These are phyloP conservation scores for Fusarium illudens DNA, from an alignment of 2,329 filamentous ascomycete genomes.

Conservation along the genomic window DNA sequence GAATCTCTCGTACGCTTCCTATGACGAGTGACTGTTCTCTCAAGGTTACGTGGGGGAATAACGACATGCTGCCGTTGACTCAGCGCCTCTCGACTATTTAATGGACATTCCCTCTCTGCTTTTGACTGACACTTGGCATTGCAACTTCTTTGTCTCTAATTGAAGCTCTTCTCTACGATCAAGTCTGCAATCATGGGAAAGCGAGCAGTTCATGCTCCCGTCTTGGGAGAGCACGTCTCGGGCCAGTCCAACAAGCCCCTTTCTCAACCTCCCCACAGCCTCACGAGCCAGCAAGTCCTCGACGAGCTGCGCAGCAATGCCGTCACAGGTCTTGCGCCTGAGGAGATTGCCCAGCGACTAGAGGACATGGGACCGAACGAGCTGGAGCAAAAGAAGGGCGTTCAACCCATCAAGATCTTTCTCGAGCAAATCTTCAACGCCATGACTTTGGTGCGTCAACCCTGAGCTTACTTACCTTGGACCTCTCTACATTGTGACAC, in stretches of 20 bases:
- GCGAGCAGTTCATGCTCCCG: not conserved
- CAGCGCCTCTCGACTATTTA: not conserved
- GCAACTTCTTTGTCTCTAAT: not conserved
- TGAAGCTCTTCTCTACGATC: constrained; percentile 45
- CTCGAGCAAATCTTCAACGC: constrained; percentile 66
- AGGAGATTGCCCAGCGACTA: constrained; percentile 59
- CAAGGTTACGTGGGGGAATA: not conserved
- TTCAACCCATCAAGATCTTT: constrained; percentile 66
- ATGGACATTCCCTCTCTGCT: not conserved
- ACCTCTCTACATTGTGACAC: not conserved
- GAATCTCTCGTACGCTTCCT: not conserved
- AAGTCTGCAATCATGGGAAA: constrained; percentile 58
- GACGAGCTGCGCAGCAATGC: constrained; percentile 61
- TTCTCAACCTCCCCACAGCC: constrained; percentile 63
- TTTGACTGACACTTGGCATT: not conserved
- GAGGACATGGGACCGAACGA: constrained; percentile 66
- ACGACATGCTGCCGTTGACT: not conserved
- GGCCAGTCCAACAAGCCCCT: constrained; percentile 50
- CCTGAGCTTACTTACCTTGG: too few relatives aligned
- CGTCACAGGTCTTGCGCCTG: constrained; percentile 60
- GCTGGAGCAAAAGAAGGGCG: constrained; percentile 54
- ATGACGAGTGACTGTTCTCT: not conserved
- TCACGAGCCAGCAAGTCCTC: constrained; percentile 57
- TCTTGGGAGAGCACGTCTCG: constrained; percentile 37
- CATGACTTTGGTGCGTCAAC: constrained; percentile 59